Conservation (phyloP, 2,329 filamentous ascomycete genomes). For the Cercospora zeae-maydis region DNA sequence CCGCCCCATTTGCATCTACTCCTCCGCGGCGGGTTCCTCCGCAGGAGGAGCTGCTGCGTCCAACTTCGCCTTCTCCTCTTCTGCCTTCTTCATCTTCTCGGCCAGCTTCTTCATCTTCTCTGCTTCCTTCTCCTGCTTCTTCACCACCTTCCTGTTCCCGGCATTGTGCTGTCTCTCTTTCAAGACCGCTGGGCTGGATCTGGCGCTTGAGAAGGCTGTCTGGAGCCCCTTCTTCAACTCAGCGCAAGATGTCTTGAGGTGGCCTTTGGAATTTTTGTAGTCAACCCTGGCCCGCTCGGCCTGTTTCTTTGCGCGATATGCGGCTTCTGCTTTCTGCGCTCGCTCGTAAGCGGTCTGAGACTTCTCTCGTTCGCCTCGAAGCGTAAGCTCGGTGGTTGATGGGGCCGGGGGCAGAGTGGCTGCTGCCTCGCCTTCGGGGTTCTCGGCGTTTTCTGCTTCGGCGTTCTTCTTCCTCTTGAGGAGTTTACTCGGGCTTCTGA, state of each 20-base stretch:
- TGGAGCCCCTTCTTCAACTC: slow-evolving; percentile 12
- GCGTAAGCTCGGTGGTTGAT: slow-evolving; percentile 16
- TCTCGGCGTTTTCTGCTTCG: slow-evolving; percentile 2
- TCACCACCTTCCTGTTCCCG: not conserved
- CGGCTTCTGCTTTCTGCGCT: slow-evolving; percentile 18
- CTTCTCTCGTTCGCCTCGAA: slow-evolving; percentile 18
- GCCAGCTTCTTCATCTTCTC: slow-evolving; percentile 10
- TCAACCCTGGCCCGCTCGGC: slow-evolving; percentile 17
- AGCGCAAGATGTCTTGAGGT: slow-evolving; percentile 16
- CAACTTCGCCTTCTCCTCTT: slow-evolving; percentile 11
- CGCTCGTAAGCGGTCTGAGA: slow-evolving; percentile 8
- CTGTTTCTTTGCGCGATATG: slow-evolving; percentile 15
- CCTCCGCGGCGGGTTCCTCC: not conserved
- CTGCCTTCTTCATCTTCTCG: slow-evolving; percentile 13
- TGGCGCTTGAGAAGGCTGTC: slow-evolving; percentile 6
- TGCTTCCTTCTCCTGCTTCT: slow-evolving; percentile 10
- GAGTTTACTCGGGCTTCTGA: slow-evolving; percentile 5
- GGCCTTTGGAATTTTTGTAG: slow-evolving; percentile 17
- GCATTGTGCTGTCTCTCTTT: slow-evolving; percentile 10
- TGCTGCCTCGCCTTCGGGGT: not conserved
- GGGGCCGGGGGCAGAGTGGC: slow-evolving; percentile 15
- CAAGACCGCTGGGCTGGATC: slow-evolving; percentile 4
- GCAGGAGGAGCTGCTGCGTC: slow-evolving; percentile 1
- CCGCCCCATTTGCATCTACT: not conserved
- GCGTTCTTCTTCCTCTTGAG: slow-evolving; percentile 9